Evolutionary conservation across 169 alveolate species (phyloP), one percentile per base, ranked within the genome.

Genomic region (Babesia divergens): DNA sequence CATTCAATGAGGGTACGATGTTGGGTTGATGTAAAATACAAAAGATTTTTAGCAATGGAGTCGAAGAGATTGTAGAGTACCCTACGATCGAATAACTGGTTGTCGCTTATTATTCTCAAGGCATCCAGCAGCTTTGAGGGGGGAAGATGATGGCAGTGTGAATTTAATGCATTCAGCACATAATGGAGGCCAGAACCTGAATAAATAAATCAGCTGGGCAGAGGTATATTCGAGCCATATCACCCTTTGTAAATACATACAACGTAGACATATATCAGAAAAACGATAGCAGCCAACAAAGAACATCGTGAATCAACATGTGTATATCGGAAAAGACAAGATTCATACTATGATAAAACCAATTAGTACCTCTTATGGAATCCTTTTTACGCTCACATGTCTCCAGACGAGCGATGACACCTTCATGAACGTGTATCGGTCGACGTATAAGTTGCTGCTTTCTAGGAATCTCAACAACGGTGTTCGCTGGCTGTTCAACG

Each of bases 51-150:
- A 16, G 31, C 52, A 14, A 76, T 54, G 53, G 72, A 11, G 22
- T 34, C 53, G 54, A 42, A 76, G 1, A 76, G 38, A 22, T 50
- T 60, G 29, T 37, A 76, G 31, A 40, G 43, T 7, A 64, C 40
- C 38, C 65, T 28, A 14, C 71, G 62, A 40, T 76, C 79, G 49
- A 53, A 76, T 11, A 59, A 49, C 56, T 53, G 64, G 51, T 65
- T 76, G 20, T 76, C 65, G 43, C 66, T 66, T 18, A 76, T 24
- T 16, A 66, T 20, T 37, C 71, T 35, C 11, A 76, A 51, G 35
- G 65, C 66, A 35, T 44, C 50, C 0, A 76, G 44, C 22, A 64
- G 47, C 26, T 65, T 53, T 14, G 24, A 35, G 35, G 85, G 85
- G 26, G 46, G 20, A 28, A 76, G 49, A n/a, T 54, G 52, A 29